Conservation (phyloP, 352 stramenopile species). For the Pythium apleroticum region DNA sequence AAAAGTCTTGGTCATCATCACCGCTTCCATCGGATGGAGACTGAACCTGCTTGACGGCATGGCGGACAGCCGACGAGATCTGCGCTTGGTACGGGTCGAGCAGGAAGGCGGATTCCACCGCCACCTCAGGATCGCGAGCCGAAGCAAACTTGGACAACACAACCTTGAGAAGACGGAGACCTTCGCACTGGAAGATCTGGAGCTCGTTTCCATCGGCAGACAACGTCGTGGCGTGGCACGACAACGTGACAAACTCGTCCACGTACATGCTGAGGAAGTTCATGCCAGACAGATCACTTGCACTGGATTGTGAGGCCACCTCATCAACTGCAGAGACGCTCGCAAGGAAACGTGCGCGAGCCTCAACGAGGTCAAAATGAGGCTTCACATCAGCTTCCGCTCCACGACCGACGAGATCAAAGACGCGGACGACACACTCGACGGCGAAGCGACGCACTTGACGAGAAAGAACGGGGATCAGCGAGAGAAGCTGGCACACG, state of each 20-base stretch:
- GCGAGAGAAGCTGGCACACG: constrained; percentile 55
- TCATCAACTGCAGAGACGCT: constrained; percentile 15
- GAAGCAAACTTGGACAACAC: constrained; percentile 58
- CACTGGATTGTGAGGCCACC: constrained; percentile 7
- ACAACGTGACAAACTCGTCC: constrained; percentile 85
- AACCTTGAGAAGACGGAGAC: constrained; percentile 65
- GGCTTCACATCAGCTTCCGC: constrained; percentile 29
- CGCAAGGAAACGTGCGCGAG: constrained; percentile 49
- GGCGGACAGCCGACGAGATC: constrained; percentile 74
- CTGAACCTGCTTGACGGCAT: constrained; percentile 62
- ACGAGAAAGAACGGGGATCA: constrained; percentile 67
- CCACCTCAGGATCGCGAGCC: constrained; percentile 69
- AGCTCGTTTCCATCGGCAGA: constrained; percentile 73
- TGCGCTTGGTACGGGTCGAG: constrained; percentile 85
- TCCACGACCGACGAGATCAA: constrained; percentile 52
- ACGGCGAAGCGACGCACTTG: constrained; percentile 79
- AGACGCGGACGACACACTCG: constrained; percentile 72
- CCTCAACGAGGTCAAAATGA: constrained; percentile 71
- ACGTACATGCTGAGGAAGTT: constrained; percentile 89
- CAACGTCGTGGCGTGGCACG: constrained; percentile 72
- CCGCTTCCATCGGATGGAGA: constrained; percentile 10
- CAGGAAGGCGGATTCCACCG: constrained; percentile 48
- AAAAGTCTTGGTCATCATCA: constrained; percentile 39
- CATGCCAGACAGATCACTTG: neutral
- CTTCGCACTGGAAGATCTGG: constrained; percentile 74